Base-by-base conservation (phyloP, 1,284 basidiomycete genomes). In the Macrocybe sp. region DNA sequence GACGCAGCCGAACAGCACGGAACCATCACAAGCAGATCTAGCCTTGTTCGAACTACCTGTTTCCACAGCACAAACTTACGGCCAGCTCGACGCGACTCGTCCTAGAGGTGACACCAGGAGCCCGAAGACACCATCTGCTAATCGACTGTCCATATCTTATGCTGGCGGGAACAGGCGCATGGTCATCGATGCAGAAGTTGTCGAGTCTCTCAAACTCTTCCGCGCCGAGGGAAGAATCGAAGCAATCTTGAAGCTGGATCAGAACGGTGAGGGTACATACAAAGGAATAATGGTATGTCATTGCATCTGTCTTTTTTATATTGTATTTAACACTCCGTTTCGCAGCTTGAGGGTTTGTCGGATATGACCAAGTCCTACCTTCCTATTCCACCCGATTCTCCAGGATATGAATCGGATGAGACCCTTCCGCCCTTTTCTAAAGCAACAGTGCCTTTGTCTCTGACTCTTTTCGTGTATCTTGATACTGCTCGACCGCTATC, bases 131-230 rank as follows among this genome's bases (percentile, higher is more conserved):
- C 79, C 85, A 6, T 88, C 86, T 41, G 83, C 86, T 28, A 89
- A 89, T 58, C 79, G 86, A n/a, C 66, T 97, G n/a, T 95, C 91
- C 9, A 90, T 97, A 59, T 87, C 96, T 1, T 99, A 96, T 65
- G 92, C 93, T 52, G 85, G 86, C 37, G 92, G 91, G 42, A 84
- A 85, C 48, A 77, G 91, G 48, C 78, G 96, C 34, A 75, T 99
- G 41, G 86, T 95, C 28, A 78, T 98, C 51, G 89, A 98, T 64
- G 89, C 95, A 2, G 85, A 89, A 50, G 82, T 90, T 16, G 89
- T 97, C 33, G 82, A 89, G 39, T 79, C 76, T 49, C 75, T 99
- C 48, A 85, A 79, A 57, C 80, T 99, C 9, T 87, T 81, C 68
- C 79, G 96, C 44, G 76, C 76, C 31, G 88, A 92, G 55, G 92